phyloP scores from a whole-genome alignment of 495 filamentous ascomycete genomes.

The Lepidopterella palustris region DNA sequence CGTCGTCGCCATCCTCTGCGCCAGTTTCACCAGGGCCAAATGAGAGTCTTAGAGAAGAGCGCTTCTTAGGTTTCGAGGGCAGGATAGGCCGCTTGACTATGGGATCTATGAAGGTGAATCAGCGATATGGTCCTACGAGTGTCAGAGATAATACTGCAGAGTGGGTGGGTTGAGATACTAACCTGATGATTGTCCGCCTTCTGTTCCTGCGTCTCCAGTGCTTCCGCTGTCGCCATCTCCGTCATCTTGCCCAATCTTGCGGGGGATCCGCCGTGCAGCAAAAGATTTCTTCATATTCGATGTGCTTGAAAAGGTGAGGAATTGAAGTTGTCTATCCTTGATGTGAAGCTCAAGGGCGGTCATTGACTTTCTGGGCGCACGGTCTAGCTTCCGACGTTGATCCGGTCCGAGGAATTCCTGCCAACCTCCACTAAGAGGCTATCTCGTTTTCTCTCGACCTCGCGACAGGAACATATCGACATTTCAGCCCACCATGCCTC shows the following conservation, averaged over 20 bases:
- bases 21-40: slow-evolving; percentile 61
- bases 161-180: neutral
- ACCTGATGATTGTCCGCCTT: slow-evolving; percentile 9
- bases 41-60: slow-evolving; percentile 57
- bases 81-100: slow-evolving; percentile 26
- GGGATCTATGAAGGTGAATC: slow-evolving; percentile 16
- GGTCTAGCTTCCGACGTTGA: neutral
- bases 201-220: neutral
- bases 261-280: slow-evolving; percentile 61
- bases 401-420: neutral
- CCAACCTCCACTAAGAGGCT: neutral
- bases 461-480: neutral
- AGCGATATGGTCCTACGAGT: slow-evolving; percentile 19
- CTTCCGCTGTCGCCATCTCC: slow-evolving; percentile 44
- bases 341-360: too few species aligned
- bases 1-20: slow-evolving; percentile 45
- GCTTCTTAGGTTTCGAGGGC: slow-evolving; percentile 21
- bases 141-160: slow-evolving; percentile 21
- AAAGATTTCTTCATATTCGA: slow-evolving; percentile 57
- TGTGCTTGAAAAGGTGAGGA: neutral
- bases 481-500: slow-evolving; percentile 67
- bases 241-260: slow-evolving; percentile 66
- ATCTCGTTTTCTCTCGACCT: neutral
- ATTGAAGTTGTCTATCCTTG: neutral
- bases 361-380: neutral